Evolutionary conservation across 169 alveolate genomes (phyloP).

Genomic region (Plasmodium inui): DNA sequence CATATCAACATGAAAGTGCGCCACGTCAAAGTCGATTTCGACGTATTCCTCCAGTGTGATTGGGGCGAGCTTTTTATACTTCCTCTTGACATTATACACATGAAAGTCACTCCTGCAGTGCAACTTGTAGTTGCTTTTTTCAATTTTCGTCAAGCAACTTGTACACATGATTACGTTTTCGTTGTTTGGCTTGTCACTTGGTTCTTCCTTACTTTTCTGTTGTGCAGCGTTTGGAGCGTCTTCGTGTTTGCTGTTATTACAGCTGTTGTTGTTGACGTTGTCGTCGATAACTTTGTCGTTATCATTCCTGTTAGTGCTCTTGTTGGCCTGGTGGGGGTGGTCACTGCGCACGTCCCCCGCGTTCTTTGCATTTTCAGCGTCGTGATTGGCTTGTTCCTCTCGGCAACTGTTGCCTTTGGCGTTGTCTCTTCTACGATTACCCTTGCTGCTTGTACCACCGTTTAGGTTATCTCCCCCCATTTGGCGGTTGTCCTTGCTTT

Average conservation of each 20-base stretch:
- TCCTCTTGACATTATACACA: conserved; percentile 85
- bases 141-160: conserved; percentile 82
- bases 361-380: neutral
- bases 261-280: neutral
- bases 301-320: neutral
- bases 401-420: neutral
- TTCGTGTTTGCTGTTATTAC: neutral
- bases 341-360: neutral
- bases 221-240: neutral
- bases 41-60: conserved; percentile 84
- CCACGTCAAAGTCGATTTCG: conserved; percentile 75
- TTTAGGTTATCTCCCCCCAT: neutral
- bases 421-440: neutral
- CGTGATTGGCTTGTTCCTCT: neutral
- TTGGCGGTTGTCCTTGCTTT: neutral
- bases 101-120: conserved; percentile 89
- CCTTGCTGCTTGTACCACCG: neutral
- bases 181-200: conserved; percentile 11
- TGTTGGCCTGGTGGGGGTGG: neutral
- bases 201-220: neutral
- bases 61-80: conserved; percentile 85
- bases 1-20: conserved; percentile 76
- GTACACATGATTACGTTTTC: conserved; percentile 78
- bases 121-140: conserved; percentile 70
- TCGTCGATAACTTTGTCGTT: neutral